These are phyloP conservation scores for Exophiala sideris DNA, from an alignment of 2,329 filamentous ascomycete genomes.

Conservation along the genomic window DNA sequence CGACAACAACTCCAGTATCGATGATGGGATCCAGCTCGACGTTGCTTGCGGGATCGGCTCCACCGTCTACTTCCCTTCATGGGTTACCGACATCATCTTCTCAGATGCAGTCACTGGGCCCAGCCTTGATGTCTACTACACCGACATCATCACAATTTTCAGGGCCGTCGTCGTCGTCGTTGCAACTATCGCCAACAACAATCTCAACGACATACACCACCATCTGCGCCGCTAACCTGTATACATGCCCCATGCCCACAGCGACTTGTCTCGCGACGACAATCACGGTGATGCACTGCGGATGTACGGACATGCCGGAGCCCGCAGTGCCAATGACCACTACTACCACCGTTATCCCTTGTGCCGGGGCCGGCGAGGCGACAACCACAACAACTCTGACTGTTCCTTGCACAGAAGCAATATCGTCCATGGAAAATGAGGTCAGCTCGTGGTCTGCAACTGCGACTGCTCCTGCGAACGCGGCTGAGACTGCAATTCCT, in stretches of 20 bases:
- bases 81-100: not conserved
- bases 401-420: slow-evolving; percentile 15
- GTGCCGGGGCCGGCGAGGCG: not conserved
- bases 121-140: not conserved
- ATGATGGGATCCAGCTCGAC: not conserved
- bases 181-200: slow-evolving; percentile 11
- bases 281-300: slow-evolving; percentile 21
- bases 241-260: slow-evolving; percentile 11
- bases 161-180: not conserved
- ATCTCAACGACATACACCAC: slow-evolving; percentile 24
- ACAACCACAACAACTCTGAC: slow-evolving; percentile 18
- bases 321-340: slow-evolving; percentile 23
- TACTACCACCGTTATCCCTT: slow-evolving; percentile 4
- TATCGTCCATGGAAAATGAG: slow-evolving; percentile 6
- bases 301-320: slow-evolving; percentile 18
- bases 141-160: not conserved
- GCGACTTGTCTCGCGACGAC: slow-evolving; percentile 17
- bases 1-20: not conserved
- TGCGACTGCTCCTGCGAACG: too few relatives aligned
- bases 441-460: slow-evolving; percentile 4
- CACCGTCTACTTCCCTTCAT: not conserved
- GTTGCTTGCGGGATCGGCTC: not conserved
- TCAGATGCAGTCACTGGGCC: too few relatives aligned
- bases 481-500: too few relatives aligned
- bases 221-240: slow-evolving; percentile 13